phyloP scores from a whole-genome alignment of 2,329 filamentous ascomycete genomes.

The Aspergillus sp. region DNA sequence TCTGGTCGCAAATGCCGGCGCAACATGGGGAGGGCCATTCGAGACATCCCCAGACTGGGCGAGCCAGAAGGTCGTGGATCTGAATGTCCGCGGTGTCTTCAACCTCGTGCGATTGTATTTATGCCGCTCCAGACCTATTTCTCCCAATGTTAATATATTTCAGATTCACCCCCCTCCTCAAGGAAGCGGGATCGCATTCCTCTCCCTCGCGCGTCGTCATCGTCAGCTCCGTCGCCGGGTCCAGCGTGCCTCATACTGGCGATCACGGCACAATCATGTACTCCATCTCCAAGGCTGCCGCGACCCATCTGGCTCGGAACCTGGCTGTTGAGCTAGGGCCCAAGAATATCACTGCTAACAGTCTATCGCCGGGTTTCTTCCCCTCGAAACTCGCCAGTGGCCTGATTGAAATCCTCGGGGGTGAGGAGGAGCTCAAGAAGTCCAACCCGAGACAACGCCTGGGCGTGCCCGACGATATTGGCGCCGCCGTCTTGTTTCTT shows the following conservation, averaged over 20 bases:
- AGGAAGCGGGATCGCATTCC: not conserved
- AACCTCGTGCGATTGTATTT: constrained; percentile 13
- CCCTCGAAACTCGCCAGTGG: constrained; percentile 14
- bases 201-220: constrained; percentile 12
- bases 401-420: constrained; percentile 13
- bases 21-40: constrained; percentile 15
- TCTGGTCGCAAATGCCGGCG: constrained; percentile 13
- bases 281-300: constrained; percentile 13
- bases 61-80: constrained; percentile 11
- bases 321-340: constrained; percentile 12
- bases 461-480: constrained; percentile 13
- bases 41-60: constrained; percentile 14
- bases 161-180: constrained; percentile 11
- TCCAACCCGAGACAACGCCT: constrained; percentile 8
- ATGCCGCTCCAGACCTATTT: not conserved
- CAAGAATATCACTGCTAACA: constrained; percentile 11
- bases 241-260: constrained; percentile 8
- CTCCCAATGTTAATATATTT: not conserved
- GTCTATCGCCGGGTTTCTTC: constrained; percentile 14
- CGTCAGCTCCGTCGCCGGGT: constrained; percentile 12
- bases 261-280: constrained; percentile 17
- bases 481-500: constrained; percentile 7
- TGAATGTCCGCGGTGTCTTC: constrained; percentile 15
- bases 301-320: constrained; percentile 12
- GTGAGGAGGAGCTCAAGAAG: constrained; percentile 12